Conservation (phyloP, 2,329 filamentous ascomycete genomes). For the Fusarium chaquense region DNA sequence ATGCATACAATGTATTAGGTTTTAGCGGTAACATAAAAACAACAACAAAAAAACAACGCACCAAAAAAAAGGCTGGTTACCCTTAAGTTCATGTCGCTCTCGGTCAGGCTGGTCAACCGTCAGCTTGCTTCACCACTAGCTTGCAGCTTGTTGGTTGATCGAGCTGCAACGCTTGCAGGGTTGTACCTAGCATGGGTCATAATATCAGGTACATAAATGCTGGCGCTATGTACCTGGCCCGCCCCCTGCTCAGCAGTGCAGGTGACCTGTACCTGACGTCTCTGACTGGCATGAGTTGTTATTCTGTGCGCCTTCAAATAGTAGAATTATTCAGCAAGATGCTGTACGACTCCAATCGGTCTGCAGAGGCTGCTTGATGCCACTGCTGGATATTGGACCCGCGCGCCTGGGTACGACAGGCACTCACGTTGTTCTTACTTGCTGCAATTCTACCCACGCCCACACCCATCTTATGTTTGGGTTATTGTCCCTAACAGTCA, state of each 20-base stretch:
- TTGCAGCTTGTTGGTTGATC: conserved; percentile 31
- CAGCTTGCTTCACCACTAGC: conserved; percentile 33
- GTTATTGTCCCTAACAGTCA: conserved; percentile 27
- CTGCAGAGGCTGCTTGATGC: conserved; percentile 14
- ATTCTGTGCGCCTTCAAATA: conserved; percentile 17
- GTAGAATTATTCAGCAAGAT: conserved; percentile 37
- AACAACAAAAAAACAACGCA: conserved; percentile 18
- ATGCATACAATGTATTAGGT: neutral
- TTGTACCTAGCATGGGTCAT: conserved; percentile 42
- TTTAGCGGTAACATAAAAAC: neutral
- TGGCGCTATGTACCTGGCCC: conserved; percentile 52
- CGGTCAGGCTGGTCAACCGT: conserved; percentile 22
- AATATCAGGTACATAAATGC: conserved; percentile 47
- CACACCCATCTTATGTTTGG: conserved; percentile 17
- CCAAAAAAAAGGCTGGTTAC: neutral
- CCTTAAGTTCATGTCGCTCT: conserved; percentile 9
- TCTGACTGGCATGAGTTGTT: conserved; percentile 39
- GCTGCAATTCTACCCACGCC: conserved; percentile 18
- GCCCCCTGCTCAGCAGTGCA: conserved; percentile 51
- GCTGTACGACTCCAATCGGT: conserved; percentile 27
- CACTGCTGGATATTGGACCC: conserved; percentile 23
- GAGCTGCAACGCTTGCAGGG: conserved; percentile 44
- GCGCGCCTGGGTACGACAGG: conserved; percentile 30
- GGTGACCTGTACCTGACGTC: conserved; percentile 56
- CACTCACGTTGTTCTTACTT: conserved; percentile 15